Percentiles rank a stretch among this genome's conserved stretches.
Evolutionary conservation across 2,329 filamentous ascomycete genomes (phyloP).

Genomic region (Trichoderma pleuroti): DNA sequence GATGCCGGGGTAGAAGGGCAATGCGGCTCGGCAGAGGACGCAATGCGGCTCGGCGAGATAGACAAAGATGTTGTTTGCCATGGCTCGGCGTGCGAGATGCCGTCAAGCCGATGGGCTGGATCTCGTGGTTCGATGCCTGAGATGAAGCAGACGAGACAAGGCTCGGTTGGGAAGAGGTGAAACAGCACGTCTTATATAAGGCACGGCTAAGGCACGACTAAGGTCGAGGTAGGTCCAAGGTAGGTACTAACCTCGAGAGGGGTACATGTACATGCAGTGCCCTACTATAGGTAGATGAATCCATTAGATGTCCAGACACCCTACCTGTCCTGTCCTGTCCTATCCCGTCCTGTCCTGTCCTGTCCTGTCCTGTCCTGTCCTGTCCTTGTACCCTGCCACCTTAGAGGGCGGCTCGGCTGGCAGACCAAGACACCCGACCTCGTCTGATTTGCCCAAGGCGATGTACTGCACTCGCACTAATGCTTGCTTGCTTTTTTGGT

Average conservation of each 20-base stretch:
- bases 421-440: background rate
- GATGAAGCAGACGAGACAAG: background rate
- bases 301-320: background rate
- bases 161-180: background rate
- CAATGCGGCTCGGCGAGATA: background rate
- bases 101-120: background rate
- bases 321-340: background rate
- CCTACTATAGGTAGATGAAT: background rate
- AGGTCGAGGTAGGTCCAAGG: no score
- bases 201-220: background rate
- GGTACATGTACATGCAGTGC: background rate
- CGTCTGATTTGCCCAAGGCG: background rate
- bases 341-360: no score
- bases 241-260: no score
- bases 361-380: no score
- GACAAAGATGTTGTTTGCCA: background rate
- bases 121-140: background rate
- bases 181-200: background rate
- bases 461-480: no score
- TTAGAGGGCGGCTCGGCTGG: background rate
- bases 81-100: background rate
- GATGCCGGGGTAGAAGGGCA: background rate
- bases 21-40: background rate
- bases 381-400: background rate
- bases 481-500: background rate